Conservation (phyloP, 306 rosid genomes). For the Argentina anserina region DNA sequence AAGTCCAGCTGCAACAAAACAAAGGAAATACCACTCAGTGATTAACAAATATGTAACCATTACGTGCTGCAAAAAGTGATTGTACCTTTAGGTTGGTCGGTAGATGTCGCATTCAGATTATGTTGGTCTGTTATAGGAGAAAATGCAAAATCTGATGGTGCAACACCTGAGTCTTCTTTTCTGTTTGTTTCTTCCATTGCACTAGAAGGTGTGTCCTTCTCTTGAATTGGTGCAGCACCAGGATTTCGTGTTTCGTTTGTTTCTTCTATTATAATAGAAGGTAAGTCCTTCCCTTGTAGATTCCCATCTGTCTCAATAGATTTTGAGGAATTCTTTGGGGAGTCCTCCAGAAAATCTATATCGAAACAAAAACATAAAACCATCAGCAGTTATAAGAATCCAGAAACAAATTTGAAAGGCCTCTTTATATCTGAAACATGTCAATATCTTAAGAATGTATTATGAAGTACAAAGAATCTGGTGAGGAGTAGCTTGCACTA, state of each 20-base stretch:
- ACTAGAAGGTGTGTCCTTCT: background rate
- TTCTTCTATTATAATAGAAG: constrained; percentile 17
- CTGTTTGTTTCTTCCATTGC: constrained; percentile 12
- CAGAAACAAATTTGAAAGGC: background rate
- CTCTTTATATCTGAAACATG: background rate
- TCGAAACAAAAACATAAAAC: background rate
- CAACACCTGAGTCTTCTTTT: constrained; percentile 8
- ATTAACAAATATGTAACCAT: background rate
- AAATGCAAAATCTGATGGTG: background rate
- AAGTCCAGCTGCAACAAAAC: background rate
- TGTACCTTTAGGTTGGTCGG: constrained; percentile 22
- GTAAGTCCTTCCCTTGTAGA: background rate
- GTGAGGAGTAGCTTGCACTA: background rate
- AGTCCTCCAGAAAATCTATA: constrained; percentile 21
- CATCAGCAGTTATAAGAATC: background rate
- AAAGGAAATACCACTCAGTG: background rate
- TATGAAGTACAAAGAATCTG: background rate
- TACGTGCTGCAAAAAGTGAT: background rate
- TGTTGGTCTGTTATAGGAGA: constrained; percentile 12
- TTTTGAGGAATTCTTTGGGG: constrained; percentile 1
- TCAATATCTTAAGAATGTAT: background rate
- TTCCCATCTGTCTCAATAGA: background rate
- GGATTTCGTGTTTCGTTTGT: constrained; percentile 9
- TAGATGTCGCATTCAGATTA: constrained; percentile 11
- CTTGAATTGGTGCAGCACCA: background rate